Percentiles rank a stretch among this genome's conserved stretches.
Conservation (phyloP, 495 filamentous ascomycete genomes). For the Podospora australis region DNA sequence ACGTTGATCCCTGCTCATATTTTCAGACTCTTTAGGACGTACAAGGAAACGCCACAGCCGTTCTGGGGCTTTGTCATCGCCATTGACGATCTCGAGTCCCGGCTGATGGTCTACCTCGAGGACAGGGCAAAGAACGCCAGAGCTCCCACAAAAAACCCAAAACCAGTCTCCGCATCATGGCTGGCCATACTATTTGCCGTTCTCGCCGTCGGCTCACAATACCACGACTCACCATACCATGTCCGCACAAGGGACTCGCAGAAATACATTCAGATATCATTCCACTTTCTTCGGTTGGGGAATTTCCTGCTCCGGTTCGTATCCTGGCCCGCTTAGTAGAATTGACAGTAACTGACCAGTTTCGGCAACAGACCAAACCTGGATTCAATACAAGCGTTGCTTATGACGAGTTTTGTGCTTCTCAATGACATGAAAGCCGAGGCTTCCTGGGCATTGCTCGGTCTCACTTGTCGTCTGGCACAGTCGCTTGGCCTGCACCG, state of each 20-base stretch:
- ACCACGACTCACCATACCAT: conserved; percentile 59
- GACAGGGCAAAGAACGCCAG: conserved; percentile 52
- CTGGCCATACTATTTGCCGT: conserved; percentile 73
- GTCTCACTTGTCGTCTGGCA: conserved; percentile 48
- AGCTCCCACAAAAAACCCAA: conserved; percentile 40
- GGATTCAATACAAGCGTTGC: conserved; percentile 51
- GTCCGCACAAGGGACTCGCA: conserved; percentile 47
- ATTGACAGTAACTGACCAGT: neutral
- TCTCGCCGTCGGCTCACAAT: conserved; percentile 76
- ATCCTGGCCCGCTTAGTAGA: conserved; percentile 1
- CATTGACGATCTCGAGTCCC: conserved; percentile 57
- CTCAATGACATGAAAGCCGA: conserved; percentile 56
- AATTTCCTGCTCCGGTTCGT: conserved; percentile 49
- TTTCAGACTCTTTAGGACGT: conserved; percentile 61
- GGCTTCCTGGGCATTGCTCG: conserved; percentile 51
- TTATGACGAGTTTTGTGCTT: conserved; percentile 49
- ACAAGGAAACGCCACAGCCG: conserved; percentile 69
- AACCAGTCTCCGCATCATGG: conserved; percentile 57
- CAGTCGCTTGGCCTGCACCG: conserved; percentile 50
- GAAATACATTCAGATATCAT: conserved; percentile 50
- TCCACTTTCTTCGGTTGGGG: conserved; percentile 47
- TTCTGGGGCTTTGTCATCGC: conserved; percentile 76
- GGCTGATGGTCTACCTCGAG: conserved; percentile 60
- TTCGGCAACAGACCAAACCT: conserved; percentile 39
- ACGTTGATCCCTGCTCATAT: neutral